Percentiles rank a stretch among this genome's conserved stretches.
These are phyloP conservation scores for Melampsora larici-populina DNA, from an alignment of 1,284 basidiomycete genomes.

Conservation along the genomic window DNA sequence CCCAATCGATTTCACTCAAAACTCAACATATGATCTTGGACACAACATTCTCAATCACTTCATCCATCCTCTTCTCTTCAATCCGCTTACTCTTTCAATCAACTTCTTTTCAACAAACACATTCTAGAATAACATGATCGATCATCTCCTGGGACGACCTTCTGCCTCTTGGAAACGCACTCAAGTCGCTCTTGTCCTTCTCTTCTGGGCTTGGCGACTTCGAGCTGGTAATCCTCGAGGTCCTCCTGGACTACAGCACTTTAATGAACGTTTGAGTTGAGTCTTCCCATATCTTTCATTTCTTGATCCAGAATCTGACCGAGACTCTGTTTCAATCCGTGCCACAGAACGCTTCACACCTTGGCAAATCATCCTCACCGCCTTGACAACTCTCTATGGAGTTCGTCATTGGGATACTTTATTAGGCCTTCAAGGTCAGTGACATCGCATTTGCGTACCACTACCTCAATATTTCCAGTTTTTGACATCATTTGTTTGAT, in stretches of 20 bases:
- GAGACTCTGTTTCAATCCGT: not conserved
- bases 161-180: conserved; percentile 70
- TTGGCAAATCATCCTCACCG: conserved; percentile 86
- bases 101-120: not conserved
- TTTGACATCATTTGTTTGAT: conserved; percentile 7
- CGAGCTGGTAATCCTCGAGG: conserved; percentile 66
- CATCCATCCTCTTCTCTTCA: not conserved
- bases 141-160: conserved; percentile 74
- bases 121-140: conserved; percentile 63
- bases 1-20: no score
- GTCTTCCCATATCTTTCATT: conserved; percentile 4
- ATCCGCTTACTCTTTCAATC: not conserved
- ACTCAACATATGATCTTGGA: no score
- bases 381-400: conserved; percentile 79
- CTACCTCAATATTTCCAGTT: not conserved
- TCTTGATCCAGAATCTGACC: not conserved
- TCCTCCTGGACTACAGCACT: conserved; percentile 64
- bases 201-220: conserved; percentile 85
- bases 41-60: not conserved
- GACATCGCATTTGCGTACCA: not conserved
- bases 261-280: conserved; percentile 57
- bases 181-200: conserved; percentile 79
- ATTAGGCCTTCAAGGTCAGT: conserved; percentile 69
- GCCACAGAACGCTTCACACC: conserved; percentile 77
- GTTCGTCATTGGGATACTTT: conserved; percentile 81